Evolutionary conservation across 139 green algal genomes (phyloP).

Genomic region (Pycnococcus provasolii): DNA sequence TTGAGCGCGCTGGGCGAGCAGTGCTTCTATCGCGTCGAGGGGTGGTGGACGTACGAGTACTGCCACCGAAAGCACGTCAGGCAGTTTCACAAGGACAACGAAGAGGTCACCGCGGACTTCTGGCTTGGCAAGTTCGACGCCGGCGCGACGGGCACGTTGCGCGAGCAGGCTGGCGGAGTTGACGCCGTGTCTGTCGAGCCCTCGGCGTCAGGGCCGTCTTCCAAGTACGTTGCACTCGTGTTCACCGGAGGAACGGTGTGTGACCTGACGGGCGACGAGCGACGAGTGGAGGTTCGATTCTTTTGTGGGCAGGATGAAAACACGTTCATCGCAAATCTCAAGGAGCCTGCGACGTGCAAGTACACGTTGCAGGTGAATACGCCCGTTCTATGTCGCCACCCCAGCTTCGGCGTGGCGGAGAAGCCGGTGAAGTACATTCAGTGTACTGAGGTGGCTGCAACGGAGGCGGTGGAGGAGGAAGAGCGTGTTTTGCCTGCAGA

Average conservation of each 20-base stretch:
- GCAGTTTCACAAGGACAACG: constrained; percentile 60
- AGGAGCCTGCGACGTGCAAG: constrained; percentile 63
- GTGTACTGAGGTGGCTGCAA: too few relatives aligned
- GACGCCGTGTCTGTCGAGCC: neutral
- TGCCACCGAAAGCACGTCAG: constrained; percentile 63
- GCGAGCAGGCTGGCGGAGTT: constrained; percentile 8
- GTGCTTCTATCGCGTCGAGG: constrained; percentile 59
- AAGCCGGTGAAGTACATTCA: too few relatives aligned
- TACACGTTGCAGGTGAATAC: constrained; percentile 60
- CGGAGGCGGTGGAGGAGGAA: too few relatives aligned
- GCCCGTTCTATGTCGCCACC: constrained; percentile 61
- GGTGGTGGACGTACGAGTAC: constrained; percentile 82
- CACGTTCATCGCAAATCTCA: constrained; percentile 44
- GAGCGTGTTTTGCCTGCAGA: too few relatives aligned
- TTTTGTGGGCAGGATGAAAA: constrained; percentile 37
- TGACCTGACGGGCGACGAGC: constrained; percentile 39
- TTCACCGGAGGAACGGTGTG: constrained; percentile 52
- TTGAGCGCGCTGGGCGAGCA: constrained; percentile 4
- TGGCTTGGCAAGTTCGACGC: constrained; percentile 15
- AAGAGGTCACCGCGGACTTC: neutral
- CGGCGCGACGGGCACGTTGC: neutral
- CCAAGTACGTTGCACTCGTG: constrained; percentile 49
- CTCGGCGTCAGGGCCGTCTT: neutral
- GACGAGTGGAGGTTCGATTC: constrained; percentile 60
- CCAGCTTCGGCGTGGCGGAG: too few relatives aligned